Base-by-base conservation (phyloP, 257 asterid genomes). In the Solanum boliviense region DNA sequence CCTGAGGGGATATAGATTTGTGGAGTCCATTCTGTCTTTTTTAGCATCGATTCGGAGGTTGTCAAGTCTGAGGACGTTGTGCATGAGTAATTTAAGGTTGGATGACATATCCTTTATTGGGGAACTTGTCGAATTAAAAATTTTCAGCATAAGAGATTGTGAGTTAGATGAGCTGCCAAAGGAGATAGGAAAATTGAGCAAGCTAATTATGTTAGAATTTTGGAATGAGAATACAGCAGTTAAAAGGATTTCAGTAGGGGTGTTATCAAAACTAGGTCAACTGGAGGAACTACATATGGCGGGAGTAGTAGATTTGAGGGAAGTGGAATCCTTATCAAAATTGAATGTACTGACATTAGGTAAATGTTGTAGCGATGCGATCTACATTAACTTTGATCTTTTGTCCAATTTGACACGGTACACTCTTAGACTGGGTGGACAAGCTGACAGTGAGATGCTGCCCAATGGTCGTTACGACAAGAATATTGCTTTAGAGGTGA, bases 211-310 rank as follows among this genome's bases (percentile, higher is more conserved):
- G 34, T 32, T 32, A 32, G 34, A 32, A 1, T 32, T 32, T 0
- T 3, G 5, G 34, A 32, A 0, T 32, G 34, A 32, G 32, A 29
- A 29, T 29, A 29, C 31, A 31, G 3, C 62, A 8, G 15, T 67
- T 31, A 13, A 7, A 16, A 70, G 23, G 6, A 29, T 84, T 84
- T 68, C 25, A 56, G 10, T 11, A 3, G 83, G 86, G 20, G 44
- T 74, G 58, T 39, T 88, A 67, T 21, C 20, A 9, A 21, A 13
- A 8, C 35, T 88, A 46, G 13, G 1, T 58, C 86, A 9, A 29
- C 68, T 88, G n/a, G 90, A 88, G 82, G 90, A 88, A 16, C 35
- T 88, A 18, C 86, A 65, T 29, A 18, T 86, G 56, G 48, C 46
- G 29, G 20, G 0, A 31, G 74, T 38, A 4, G 21, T 13, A 65